phyloP scores from a whole-genome alignment of 257 asterid species.

The Salvia miltiorrhiza region DNA sequence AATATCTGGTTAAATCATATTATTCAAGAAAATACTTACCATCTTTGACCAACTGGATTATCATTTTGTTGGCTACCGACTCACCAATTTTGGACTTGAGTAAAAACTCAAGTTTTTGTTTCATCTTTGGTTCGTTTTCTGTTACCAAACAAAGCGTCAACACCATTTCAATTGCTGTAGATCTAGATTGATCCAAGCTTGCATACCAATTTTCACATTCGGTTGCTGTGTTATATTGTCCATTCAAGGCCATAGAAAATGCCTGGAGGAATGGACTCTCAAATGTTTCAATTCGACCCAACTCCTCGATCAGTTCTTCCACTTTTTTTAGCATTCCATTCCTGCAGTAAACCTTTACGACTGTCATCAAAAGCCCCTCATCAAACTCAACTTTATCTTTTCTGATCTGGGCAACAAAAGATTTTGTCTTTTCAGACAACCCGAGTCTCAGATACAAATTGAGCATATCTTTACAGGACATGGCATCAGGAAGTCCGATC shows the following conservation, averaged over 20 bases:
- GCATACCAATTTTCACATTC: conserved; percentile 32
- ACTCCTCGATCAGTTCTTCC: conserved; percentile 49
- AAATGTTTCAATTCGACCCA: conserved; percentile 34
- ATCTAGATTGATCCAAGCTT: conserved; percentile 36
- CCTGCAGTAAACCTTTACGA: conserved; percentile 63
- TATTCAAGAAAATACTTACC: conserved; percentile 39
- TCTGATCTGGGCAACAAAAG: conserved; percentile 55
- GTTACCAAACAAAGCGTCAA: conserved; percentile 55
- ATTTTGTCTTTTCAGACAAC: conserved; percentile 64
- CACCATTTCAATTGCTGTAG: conserved; percentile 54
- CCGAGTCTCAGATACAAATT: conserved; percentile 57
- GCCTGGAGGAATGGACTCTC: conserved; percentile 39
- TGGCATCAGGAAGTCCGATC: conserved; percentile 60
- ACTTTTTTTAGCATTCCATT: conserved; percentile 73
- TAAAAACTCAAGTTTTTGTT: conserved; percentile 45
- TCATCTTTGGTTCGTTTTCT: conserved; percentile 35
- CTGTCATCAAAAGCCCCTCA: conserved; percentile 63
- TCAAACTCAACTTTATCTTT: conserved; percentile 59
- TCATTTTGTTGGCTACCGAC: conserved; percentile 56
- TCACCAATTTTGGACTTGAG: conserved; percentile 54
- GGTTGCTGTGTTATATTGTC: conserved; percentile 27
- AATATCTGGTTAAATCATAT: not conserved
- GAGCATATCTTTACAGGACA: conserved; percentile 60
- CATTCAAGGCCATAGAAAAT: conserved; percentile 40
- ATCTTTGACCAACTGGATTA: conserved; percentile 57